phyloP scores from a whole-genome alignment of 257 asterid species.

The Nicotiana undulata region DNA sequence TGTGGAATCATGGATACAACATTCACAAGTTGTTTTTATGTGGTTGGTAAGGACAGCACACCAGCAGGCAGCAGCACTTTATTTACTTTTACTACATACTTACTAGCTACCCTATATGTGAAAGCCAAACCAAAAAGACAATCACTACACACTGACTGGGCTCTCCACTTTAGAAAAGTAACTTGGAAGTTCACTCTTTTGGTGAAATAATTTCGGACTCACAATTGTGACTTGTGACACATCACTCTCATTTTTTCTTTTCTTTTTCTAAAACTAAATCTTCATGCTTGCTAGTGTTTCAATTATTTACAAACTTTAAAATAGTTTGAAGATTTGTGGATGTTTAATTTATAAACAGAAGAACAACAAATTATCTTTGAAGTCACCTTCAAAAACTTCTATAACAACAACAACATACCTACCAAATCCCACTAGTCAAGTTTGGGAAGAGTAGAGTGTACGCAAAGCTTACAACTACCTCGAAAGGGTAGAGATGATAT shows the following conservation, averaged over 20 bases:
- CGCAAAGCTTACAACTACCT: too few relatives aligned
- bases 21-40: not conserved
- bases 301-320: too few relatives aligned
- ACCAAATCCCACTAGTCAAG: too few relatives aligned
- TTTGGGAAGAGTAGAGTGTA: too few relatives aligned
- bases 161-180: conserved; percentile 1
- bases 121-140: conserved; percentile 9
- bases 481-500: too few relatives aligned
- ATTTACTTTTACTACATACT: not conserved
- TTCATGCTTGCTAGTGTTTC: too few relatives aligned
- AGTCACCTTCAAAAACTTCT: too few relatives aligned
- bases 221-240: not conserved
- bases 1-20: not conserved
- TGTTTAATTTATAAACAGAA: too few relatives aligned
- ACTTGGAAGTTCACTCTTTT: not conserved
- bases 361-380: too few relatives aligned
- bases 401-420: too few relatives aligned
- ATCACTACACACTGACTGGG: not conserved
- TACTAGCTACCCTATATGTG: not conserved
- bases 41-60: not conserved
- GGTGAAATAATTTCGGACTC: not conserved
- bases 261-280: too few relatives aligned
- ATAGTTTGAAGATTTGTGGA: too few relatives aligned
- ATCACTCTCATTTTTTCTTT: not conserved
- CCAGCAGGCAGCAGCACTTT: not conserved